phyloP scores from a whole-genome alignment of 208 protist species.

The Crithidia brevicula region DNA sequence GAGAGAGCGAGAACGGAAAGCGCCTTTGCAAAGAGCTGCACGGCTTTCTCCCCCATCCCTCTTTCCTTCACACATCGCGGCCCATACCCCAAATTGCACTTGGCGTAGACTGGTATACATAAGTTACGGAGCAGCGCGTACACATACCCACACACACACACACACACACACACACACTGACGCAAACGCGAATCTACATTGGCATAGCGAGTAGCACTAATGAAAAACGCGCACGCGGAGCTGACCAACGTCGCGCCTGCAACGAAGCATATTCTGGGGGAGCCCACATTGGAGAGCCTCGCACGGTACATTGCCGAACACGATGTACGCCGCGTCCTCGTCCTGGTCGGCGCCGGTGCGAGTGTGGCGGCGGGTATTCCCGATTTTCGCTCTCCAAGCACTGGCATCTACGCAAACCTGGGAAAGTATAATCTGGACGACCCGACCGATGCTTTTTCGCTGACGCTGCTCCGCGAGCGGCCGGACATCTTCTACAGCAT shows the following conservation, averaged over 20 bases:
- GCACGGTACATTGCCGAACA: conserved; percentile 68
- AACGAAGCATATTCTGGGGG: conserved; percentile 52
- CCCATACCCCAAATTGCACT: too few relatives aligned
- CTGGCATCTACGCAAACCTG: conserved; percentile 92
- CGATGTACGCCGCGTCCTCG: conserved; percentile 84
- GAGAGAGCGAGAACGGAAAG: too few relatives aligned
- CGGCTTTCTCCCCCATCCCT: too few relatives aligned
- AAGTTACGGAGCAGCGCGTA: too few relatives aligned
- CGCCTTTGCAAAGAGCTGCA: too few relatives aligned
- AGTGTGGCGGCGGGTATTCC: conserved; percentile 95
- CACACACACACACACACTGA: background rate
- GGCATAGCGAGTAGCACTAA: background rate
- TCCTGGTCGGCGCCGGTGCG: conserved; percentile 91
- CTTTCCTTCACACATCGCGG: too few relatives aligned
- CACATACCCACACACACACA: too few relatives aligned
- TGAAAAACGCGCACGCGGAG: background rate
- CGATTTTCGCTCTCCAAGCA: conserved; percentile 94
- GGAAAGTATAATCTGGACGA: conserved; percentile 92
- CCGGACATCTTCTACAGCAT: conserved; percentile 94
- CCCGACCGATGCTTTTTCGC: conserved; percentile 90
- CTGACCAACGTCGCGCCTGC: background rate
- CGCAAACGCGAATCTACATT: too few relatives aligned
- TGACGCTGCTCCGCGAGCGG: conserved; percentile 84
- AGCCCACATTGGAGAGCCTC: conserved; percentile 54
- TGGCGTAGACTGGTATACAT: too few relatives aligned